Conservation (phyloP, 495 filamentous ascomycete species). For the Neurospora sp. region DNA sequence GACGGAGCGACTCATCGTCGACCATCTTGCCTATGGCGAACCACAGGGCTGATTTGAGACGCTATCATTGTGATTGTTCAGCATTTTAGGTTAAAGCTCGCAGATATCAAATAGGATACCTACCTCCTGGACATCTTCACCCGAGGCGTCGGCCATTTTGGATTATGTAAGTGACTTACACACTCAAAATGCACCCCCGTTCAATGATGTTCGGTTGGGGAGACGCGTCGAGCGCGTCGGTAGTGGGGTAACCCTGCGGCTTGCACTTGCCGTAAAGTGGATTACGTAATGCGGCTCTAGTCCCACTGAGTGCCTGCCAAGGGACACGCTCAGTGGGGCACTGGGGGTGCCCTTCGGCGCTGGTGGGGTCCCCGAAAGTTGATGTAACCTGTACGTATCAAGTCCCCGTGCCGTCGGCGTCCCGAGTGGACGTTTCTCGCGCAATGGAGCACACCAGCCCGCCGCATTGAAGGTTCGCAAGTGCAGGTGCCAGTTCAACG, state of each 20-base stretch:
- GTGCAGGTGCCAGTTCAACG: background rate
- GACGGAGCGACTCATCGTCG: conserved; percentile 68
- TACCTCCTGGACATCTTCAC: conserved; percentile 25
- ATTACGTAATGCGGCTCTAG: background rate
- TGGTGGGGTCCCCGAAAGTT: background rate
- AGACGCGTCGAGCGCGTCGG: conserved; percentile 10
- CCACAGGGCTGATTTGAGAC: conserved; percentile 92
- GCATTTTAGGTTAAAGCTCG: background rate
- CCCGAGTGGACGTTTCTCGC: background rate
- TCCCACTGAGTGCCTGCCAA: background rate
- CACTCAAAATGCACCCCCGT: background rate
- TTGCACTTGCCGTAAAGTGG: background rate
- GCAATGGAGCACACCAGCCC: background rate
- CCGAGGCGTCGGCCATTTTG: conserved; percentile 18
- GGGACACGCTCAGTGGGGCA: background rate
- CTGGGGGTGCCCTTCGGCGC: background rate
- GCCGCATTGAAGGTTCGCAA: background rate
- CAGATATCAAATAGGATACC: background rate
- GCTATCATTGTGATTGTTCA: conserved; percentile 33
- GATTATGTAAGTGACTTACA: background rate
- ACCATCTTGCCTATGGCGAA: conserved; percentile 80
- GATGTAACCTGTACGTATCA: background rate
- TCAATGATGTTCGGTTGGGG: background rate
- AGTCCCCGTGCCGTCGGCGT: background rate
- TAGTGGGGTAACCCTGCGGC: background rate